phyloP scores from a whole-genome alignment of 2,329 filamentous ascomycete genomes.

The Didymella glomerata region DNA sequence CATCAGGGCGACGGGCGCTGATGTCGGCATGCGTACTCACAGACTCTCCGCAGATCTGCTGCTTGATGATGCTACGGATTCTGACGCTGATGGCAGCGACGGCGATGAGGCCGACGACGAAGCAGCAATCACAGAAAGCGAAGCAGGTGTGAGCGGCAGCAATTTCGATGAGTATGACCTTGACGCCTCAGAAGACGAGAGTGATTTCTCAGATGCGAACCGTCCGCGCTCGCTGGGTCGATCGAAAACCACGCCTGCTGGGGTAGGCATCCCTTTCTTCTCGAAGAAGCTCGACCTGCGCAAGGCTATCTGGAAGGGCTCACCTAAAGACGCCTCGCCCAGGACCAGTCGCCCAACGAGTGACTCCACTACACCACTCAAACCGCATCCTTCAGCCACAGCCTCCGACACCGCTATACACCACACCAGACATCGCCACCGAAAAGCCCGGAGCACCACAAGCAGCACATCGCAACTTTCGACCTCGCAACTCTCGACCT shows the following conservation, averaged over 20 bases:
- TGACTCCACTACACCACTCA: constrained; percentile 36
- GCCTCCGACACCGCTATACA: constrained; percentile 43
- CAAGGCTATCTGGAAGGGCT: constrained; percentile 39
- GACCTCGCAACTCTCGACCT: constrained; percentile 32
- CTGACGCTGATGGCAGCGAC: constrained; percentile 51
- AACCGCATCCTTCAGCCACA: constrained; percentile 34
- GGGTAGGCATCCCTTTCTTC: constrained; percentile 37
- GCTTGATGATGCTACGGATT: neutral
- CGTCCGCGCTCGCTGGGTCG: constrained; percentile 26
- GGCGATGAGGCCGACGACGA: constrained; percentile 40
- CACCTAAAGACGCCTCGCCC: constrained; percentile 22
- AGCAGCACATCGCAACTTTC: constrained; percentile 33
- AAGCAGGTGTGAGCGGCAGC: constrained; percentile 41
- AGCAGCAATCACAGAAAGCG: constrained; percentile 42
- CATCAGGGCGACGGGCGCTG: constrained; percentile 66
- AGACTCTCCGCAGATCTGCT: constrained; percentile 71
- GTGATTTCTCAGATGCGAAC: constrained; percentile 21
- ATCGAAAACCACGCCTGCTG: constrained; percentile 33
- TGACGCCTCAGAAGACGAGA: constrained; percentile 44
- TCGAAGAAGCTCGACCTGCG: constrained; percentile 40
- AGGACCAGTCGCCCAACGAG: constrained; percentile 28
- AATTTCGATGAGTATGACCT: constrained; percentile 49
- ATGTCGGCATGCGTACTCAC: constrained; percentile 78
- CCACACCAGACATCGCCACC: neutral
- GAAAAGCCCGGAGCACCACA: constrained; percentile 26